These are phyloP conservation scores for Scheffersomyces parashehatae DNA, from an alignment of 1,139 yeast species.

Conservation along the genomic window DNA sequence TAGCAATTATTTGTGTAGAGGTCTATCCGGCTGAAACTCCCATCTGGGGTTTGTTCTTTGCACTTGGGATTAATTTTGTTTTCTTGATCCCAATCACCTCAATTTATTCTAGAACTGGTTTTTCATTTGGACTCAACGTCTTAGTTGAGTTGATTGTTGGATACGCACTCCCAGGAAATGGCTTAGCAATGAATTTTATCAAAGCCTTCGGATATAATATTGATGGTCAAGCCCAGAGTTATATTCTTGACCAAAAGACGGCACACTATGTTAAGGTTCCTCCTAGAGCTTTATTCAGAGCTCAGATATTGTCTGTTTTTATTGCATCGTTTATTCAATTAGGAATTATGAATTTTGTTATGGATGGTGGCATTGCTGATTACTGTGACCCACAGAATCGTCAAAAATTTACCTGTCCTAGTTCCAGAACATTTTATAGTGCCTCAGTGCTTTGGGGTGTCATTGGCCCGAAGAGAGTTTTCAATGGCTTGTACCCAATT, in stretches of 20 bases:
- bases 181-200: constrained; percentile 19
- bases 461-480: constrained; percentile 37
- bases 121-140: constrained; percentile 19
- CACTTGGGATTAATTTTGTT: constrained; percentile 20
- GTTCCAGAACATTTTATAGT: constrained; percentile 32
- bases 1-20: constrained; percentile 17
- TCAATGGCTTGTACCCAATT: constrained; percentile 32
- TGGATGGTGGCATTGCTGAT: constrained; percentile 20
- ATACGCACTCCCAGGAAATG: constrained; percentile 22
- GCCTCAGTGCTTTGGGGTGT: constrained; percentile 38
- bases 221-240: constrained; percentile 37
- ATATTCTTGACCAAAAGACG: constrained; percentile 36
- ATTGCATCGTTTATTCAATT: constrained; percentile 26
- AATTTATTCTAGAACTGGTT: constrained; percentile 19
- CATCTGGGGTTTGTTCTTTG: constrained; percentile 22
- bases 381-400: constrained; percentile 28
- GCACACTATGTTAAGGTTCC: constrained; percentile 38
- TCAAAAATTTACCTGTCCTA: constrained; percentile 35
- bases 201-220: constrained; percentile 24
- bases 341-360: constrained; percentile 30
- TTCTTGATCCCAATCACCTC: constrained; percentile 21
- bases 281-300: constrained; percentile 35
- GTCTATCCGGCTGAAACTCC: constrained; percentile 22
- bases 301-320: constrained; percentile 32
- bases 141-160: constrained; percentile 22